phyloP scores from a whole-genome alignment of 805 yeast genomes.

The Myxozyma kluyveri region DNA sequence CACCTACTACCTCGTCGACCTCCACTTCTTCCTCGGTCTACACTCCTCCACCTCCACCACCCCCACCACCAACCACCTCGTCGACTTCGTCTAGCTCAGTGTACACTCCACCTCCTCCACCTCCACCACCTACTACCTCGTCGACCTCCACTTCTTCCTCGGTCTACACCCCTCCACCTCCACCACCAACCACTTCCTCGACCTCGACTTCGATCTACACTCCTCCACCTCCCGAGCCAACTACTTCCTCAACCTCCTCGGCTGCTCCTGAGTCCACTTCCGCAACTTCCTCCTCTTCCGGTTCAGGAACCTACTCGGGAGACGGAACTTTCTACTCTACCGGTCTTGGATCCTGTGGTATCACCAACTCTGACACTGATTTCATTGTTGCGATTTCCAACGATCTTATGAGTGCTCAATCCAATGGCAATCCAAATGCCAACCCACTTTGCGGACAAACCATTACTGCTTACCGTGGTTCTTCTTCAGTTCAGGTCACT shows the following conservation, averaged over 20 bases:
- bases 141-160: constrained; percentile 9
- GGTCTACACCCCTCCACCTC: constrained; percentile 10
- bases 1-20: constrained; percentile 13
- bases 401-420: constrained; percentile 44
- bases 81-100: constrained; percentile 12
- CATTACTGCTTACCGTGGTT: constrained; percentile 48
- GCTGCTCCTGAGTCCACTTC: constrained; percentile 13
- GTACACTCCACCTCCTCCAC: constrained; percentile 11
- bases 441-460: constrained; percentile 51
- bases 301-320: constrained; percentile 36
- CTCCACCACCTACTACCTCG: constrained; percentile 13
- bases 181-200: constrained; percentile 17
- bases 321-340: constrained; percentile 40
- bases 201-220: constrained; percentile 10
- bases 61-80: constrained; percentile 11
- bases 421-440: constrained; percentile 42
- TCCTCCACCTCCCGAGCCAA: constrained; percentile 8
- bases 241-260: constrained; percentile 12
- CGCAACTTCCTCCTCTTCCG: constrained; percentile 22
- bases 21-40: constrained; percentile 12
- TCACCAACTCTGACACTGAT: constrained; percentile 46
- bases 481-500: constrained; percentile 54
- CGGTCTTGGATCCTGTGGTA: constrained; percentile 58
- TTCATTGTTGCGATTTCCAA: constrained; percentile 53
- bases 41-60: constrained; percentile 7